Percentiles rank a stretch among this genome's conserved stretches.
Conservation (phyloP, 768 basidiomycete genomes). For the Rubroboletus pulcherrimus region DNA sequence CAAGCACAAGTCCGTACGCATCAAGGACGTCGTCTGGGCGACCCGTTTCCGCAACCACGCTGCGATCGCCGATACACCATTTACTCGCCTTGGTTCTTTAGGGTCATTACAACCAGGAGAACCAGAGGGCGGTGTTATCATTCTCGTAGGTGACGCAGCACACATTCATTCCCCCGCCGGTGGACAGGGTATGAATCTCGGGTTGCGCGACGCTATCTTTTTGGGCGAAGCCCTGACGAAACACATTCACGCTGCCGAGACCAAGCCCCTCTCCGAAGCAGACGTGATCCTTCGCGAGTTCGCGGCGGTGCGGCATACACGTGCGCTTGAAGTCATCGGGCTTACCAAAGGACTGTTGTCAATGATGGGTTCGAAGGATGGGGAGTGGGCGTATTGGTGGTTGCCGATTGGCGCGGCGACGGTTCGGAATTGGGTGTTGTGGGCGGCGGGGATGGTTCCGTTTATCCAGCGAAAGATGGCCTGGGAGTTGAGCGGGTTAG, state of each 20-base stretch:
- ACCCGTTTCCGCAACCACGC: slow-evolving; percentile 47
- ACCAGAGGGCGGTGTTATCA: slow-evolving; percentile 15
- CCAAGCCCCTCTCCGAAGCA: slow-evolving; percentile 8
- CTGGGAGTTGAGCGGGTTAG: slow-evolving; percentile 29
- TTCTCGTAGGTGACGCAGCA: slow-evolving; percentile 47
- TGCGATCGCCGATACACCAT: slow-evolving; percentile 41
- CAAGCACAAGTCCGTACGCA: slow-evolving; percentile 26
- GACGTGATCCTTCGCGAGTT: slow-evolving; percentile 38
- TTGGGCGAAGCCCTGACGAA: slow-evolving; percentile 41
- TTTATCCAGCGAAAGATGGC: slow-evolving; percentile 15
- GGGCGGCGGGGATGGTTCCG: slow-evolving; percentile 19
- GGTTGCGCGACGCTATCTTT: slow-evolving; percentile 48
- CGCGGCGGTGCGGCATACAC: slow-evolving; percentile 33
- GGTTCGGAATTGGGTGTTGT: slow-evolving; percentile 28
- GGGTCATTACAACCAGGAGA: not conserved
- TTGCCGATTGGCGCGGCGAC: slow-evolving; percentile 27
- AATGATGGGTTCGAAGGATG: slow-evolving; percentile 18
- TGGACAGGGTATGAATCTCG: slow-evolving; percentile 60
- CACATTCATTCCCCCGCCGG: slow-evolving; percentile 53
- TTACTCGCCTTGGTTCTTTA: slow-evolving; percentile 29
- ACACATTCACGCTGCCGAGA: slow-evolving; percentile 28
- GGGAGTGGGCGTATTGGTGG: slow-evolving; percentile 19
- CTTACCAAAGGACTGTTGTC: slow-evolving; percentile 37
- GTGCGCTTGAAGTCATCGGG: slow-evolving; percentile 41
- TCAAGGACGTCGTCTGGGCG: slow-evolving; percentile 42